These are phyloP conservation scores for Hemerocallis citrina DNA, from an alignment of 106 monocot species.

Conservation along the genomic window DNA sequence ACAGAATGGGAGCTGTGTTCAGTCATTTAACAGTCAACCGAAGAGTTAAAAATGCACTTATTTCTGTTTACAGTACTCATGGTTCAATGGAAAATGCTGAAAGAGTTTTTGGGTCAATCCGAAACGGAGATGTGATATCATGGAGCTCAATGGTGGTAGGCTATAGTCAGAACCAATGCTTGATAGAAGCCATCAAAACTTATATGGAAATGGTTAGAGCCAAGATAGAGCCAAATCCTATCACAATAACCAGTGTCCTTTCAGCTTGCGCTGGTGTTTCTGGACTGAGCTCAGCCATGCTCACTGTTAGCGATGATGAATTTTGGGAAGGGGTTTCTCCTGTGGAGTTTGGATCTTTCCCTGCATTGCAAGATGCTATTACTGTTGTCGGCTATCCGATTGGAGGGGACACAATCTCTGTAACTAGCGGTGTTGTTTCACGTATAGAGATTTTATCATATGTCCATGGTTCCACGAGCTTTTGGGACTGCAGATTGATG, in stretches of 20 bases:
- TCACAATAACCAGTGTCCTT: conserved; percentile 42
- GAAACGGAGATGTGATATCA: conserved; percentile 45
- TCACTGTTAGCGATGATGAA: conserved; percentile 86
- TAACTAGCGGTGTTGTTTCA: conserved; percentile 96
- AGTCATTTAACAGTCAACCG: too few species aligned
- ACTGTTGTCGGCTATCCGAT: conserved; percentile 96
- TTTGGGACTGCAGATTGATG: conserved; percentile 96
- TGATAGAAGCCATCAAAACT: conserved; percentile 26
- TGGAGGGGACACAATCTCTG: conserved; percentile 96
- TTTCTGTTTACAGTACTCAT: conserved; percentile 41
- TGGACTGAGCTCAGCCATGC: conserved; percentile 52
- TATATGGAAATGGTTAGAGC: conserved; percentile 36
- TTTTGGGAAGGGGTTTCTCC: conserved; percentile 88
- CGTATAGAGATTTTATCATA: conserved; percentile 95
- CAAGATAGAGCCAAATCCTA: conserved; percentile 30
- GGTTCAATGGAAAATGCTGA: conserved; percentile 15
- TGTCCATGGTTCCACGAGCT: conserved; percentile 98
- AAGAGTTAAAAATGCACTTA: conserved; percentile 54
- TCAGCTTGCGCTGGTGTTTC: conserved; percentile 40
- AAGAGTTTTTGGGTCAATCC: conserved; percentile 24
- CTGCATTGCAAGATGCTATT: conserved; percentile 92
- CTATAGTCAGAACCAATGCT: conserved; percentile 33
- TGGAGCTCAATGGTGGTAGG: conserved; percentile 67
- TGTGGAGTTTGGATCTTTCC: conserved; percentile 83
- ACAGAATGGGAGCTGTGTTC: too few species aligned